phyloP scores from a whole-genome alignment of 2,329 filamentous ascomycete genomes.

The Furcasterigmium sp. region DNA sequence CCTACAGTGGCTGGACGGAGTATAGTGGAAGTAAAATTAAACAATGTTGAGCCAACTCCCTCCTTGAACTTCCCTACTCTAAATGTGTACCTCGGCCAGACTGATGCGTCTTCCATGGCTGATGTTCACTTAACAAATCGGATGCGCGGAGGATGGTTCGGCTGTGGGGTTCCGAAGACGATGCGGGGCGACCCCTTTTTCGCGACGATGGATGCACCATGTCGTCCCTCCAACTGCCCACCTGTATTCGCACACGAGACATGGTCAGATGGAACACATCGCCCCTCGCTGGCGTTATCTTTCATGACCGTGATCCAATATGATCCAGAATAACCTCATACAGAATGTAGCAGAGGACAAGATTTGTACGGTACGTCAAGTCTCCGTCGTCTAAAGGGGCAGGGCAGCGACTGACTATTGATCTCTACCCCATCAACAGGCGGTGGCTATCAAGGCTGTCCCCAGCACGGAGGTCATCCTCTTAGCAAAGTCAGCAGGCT shows the following conservation, averaged over 20 bases:
- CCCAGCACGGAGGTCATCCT: background rate
- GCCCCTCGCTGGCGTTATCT: too few relatives aligned
- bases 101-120: too few relatives aligned
- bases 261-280: background rate
- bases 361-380: background rate
- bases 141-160: too few relatives aligned
- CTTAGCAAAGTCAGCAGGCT: slow-evolving; percentile 14
- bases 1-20: background rate
- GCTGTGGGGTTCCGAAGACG: background rate
- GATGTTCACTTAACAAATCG: too few relatives aligned
- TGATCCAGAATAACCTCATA: background rate
- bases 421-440: background rate
- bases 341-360: background rate
- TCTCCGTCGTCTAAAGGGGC: too few relatives aligned
- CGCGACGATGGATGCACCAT: background rate
- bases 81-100: too few relatives aligned
- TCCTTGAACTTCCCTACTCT: too few relatives aligned
- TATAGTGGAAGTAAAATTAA: background rate
- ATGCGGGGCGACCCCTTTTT: background rate
- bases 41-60: too few relatives aligned
- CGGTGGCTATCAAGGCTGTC: background rate
- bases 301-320: background rate
- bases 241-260: background rate
- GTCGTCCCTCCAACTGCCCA: background rate
- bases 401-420: too few relatives aligned